A percentile compares a stretch with the other conserved stretches of the same genome.
Conservation (phyloP, 2,329 filamentous ascomycete genomes). For the Elsinoe fawcettii region DNA sequence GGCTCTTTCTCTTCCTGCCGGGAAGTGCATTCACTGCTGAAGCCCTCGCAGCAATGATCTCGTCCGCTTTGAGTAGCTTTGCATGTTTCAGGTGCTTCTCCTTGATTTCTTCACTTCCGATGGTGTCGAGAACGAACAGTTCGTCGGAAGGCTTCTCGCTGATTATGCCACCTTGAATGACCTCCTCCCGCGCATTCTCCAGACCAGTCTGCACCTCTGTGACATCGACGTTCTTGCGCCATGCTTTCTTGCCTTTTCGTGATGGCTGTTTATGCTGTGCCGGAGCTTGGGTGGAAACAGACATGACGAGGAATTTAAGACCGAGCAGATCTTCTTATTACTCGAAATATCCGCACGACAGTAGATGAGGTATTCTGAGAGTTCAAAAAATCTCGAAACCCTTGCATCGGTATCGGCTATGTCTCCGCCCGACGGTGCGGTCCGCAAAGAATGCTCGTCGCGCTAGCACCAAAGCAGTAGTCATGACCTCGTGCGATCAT, state of each 20-base stretch:
- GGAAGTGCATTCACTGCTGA: slow-evolving; percentile 75
- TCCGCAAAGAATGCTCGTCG: neutral
- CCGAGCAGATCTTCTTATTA: neutral
- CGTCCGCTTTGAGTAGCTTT: slow-evolving; percentile 80
- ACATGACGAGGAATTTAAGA: slow-evolving; percentile 23
- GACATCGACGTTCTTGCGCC: slow-evolving; percentile 96
- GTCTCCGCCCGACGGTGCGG: neutral
- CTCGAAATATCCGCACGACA: neutral
- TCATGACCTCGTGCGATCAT: slow-evolving; percentile 9
- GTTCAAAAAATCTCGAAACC: slow-evolving; percentile 12
- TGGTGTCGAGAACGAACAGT: slow-evolving; percentile 75
- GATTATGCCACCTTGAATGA: slow-evolving; percentile 82
- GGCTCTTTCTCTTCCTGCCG: slow-evolving; percentile 64
- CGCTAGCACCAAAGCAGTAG: slow-evolving; percentile 3
- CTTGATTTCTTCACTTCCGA: slow-evolving; percentile 59
- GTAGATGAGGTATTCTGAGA: neutral
- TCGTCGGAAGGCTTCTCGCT: slow-evolving; percentile 74
- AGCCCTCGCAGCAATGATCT: slow-evolving; percentile 71
- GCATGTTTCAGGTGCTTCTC: slow-evolving; percentile 58
- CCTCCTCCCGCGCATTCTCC: slow-evolving; percentile 75
- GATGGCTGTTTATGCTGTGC: slow-evolving; percentile 81
- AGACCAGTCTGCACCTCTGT: slow-evolving; percentile 77
- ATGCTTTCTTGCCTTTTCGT: slow-evolving; percentile 95
- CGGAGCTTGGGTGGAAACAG: slow-evolving; percentile 54
- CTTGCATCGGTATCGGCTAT: neutral